These are phyloP conservation scores for Kentomonas sorsogonicus DNA, from an alignment of 208 protist genomes.

Conservation along the genomic window DNA sequence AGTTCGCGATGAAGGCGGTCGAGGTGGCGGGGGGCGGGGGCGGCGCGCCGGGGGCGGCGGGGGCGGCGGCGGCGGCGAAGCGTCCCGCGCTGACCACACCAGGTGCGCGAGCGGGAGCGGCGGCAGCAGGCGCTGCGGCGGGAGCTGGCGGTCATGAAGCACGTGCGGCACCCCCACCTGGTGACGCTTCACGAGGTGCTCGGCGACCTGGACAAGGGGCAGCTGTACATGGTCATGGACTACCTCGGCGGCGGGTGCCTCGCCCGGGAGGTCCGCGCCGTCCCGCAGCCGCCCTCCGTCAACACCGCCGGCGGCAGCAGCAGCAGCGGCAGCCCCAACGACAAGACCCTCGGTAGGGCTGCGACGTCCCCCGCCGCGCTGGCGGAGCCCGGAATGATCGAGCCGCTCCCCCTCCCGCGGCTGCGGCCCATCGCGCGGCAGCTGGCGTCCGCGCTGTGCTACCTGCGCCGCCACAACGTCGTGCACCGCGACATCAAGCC, in stretches of 20 bases:
- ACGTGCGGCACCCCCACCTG: constrained; percentile 81
- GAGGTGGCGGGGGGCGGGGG: no score
- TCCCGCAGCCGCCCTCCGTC: neutral
- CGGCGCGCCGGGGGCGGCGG: no score
- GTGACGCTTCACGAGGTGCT: constrained; percentile 90
- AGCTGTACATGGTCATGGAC: constrained; percentile 78
- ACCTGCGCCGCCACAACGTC: constrained; percentile 32
- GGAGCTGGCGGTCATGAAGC: constrained; percentile 84
- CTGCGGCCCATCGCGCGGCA: constrained; percentile 20
- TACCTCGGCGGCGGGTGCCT: constrained; percentile 55
- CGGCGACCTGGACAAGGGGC: constrained; percentile 61
- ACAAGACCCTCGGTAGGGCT: no score
- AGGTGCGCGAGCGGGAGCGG: no score
- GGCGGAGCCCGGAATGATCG: constrained; percentile 15
- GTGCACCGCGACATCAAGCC: constrained; percentile 60
- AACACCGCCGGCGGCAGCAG: no score
- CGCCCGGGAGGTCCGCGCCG: constrained; percentile 1
- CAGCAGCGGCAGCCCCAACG: no score
- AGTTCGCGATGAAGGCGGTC: constrained; percentile 73
- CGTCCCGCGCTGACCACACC: no score
- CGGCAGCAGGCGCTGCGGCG: constrained; percentile 17
- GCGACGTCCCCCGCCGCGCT: neutral
- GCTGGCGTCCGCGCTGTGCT: constrained; percentile 31
- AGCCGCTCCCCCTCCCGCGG: constrained; percentile 19
- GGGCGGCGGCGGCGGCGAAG: no score